phyloP scores from a whole-genome alignment of 2,329 filamentous ascomycete genomes.

The Aspergillus quadrilineatus region DNA sequence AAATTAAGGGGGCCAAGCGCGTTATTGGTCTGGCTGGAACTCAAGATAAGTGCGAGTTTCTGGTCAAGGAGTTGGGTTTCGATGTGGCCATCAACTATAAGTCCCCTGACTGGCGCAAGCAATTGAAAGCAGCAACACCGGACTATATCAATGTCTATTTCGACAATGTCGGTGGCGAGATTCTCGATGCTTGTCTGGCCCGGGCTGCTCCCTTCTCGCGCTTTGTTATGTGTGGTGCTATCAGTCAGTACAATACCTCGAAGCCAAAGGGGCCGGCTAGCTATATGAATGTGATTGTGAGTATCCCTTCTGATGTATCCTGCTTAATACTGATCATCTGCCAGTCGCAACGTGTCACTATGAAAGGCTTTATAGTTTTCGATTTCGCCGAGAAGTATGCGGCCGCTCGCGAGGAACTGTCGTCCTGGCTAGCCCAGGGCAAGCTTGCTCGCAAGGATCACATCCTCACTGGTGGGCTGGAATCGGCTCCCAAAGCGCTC shows the following conservation, averaged over 20 bases:
- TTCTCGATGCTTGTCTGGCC: constrained; percentile 64
- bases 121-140: constrained; percentile 61
- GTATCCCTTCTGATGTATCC: constrained; percentile 11
- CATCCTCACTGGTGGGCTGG: constrained; percentile 67
- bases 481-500: constrained; percentile 62
- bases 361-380: constrained; percentile 73
- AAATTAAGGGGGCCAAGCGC: constrained; percentile 62
- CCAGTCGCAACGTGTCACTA: constrained; percentile 45
- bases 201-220: constrained; percentile 63
- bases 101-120: constrained; percentile 57
- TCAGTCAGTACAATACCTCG: constrained; percentile 66
- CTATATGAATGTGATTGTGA: constrained; percentile 42
- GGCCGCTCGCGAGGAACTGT: constrained; percentile 60
- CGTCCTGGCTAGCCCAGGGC: constrained; percentile 68
- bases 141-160: constrained; percentile 68
- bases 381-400: constrained; percentile 63
- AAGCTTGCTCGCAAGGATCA: constrained; percentile 71
- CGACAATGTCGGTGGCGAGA: constrained; percentile 72
- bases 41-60: constrained; percentile 66
- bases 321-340: constrained; percentile 15
- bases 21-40: constrained; percentile 67
- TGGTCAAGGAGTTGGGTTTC: constrained; percentile 64
- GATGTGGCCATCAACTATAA: constrained; percentile 71
- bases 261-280: constrained; percentile 57
- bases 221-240: constrained; percentile 70